A percentile compares a stretch with the other conserved stretches of the same genome.
These are phyloP conservation scores for Botrytis deweyae DNA, from an alignment of 2,329 filamentous ascomycete species.

Conservation along the genomic window DNA sequence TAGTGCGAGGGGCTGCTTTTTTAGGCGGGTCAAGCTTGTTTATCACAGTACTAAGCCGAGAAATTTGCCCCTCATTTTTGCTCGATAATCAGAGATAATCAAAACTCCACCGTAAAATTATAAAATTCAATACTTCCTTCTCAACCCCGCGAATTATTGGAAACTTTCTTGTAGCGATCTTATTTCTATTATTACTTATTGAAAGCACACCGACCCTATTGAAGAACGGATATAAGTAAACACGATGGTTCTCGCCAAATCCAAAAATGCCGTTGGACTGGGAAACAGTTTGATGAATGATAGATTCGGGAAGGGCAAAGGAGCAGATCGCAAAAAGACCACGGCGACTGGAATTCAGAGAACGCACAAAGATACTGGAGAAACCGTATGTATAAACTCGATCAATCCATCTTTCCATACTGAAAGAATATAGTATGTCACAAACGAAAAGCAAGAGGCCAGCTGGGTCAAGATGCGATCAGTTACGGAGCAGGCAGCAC, in stretches of 20 bases:
- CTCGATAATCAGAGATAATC: slow-evolving; percentile 30
- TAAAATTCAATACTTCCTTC: slow-evolving; percentile 27
- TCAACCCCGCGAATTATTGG: background rate
- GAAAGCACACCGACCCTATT: background rate
- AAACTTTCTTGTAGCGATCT: background rate
- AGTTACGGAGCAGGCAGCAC: slow-evolving; percentile 91
- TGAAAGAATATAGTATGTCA: slow-evolving; percentile 66
- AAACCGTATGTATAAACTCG: slow-evolving; percentile 53
- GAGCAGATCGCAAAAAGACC: slow-evolving; percentile 73
- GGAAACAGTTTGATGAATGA: slow-evolving; percentile 99
- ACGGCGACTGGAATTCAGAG: slow-evolving; percentile 55
- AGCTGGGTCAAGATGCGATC: slow-evolving; percentile 99
- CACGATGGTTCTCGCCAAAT: slow-evolving; percentile 78
- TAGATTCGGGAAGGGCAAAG: slow-evolving; percentile 92
- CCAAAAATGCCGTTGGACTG: slow-evolving; percentile 90
- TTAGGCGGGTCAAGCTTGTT: slow-evolving; percentile 27
- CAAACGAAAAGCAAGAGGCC: slow-evolving; percentile 86
- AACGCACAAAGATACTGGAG: slow-evolving; percentile 76
- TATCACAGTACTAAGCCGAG: slow-evolving; percentile 1
- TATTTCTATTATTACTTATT: background rate
- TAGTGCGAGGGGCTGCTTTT: slow-evolving; percentile 18
- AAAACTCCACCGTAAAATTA: slow-evolving; percentile 37
- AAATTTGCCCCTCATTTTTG: slow-evolving; percentile 26
- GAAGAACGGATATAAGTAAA: slow-evolving; percentile 1
- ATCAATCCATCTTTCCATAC: slow-evolving; percentile 13